Evolutionary conservation across 148 eudicot species (phyloP), one percentile per base, ranked within the genome.

Genomic region (Drosera capensis): DNA sequence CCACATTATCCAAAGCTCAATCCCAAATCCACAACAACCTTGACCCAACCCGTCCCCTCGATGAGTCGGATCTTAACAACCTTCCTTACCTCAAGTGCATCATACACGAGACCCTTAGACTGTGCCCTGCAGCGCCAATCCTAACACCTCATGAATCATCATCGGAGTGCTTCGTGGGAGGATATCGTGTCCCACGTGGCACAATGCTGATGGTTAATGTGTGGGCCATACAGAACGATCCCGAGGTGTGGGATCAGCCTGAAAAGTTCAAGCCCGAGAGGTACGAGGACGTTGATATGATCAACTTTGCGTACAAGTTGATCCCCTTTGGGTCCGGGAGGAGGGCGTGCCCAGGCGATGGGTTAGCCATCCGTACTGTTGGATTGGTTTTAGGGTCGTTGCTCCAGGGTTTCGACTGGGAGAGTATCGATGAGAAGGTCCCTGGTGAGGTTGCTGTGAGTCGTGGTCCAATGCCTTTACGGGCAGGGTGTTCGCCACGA

Each of bases 181-280:
- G 73, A 8, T 72, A 36, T 38, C 20, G 23, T 0, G 29, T 63
- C 12, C 73, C 68, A n/a, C 46, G 43, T 4, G 65, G 73, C 20
- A 68, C 73, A 7, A 53, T 57, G 57, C 43, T 72, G n/a, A 16
- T 60, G 23, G 47, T 59, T 8, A 68, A 67, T 25, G 2, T 64
- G 31, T 67, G 69, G 77, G 72, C 61, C 2, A 56, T 64, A 28
- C 77, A 72, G 4, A 67, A 72, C 31, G 66, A 64, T 35, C 67
- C 75, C 0, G 53, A 53, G 28, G 1, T 45, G 0, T 70, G 70
- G 75, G 43, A 23, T 13, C 57, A 57, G 23, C 64, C 75, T 0
- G 23, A 16, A 1, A 25, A 31, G 39, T 70, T 70, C 30, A 53
- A 25, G 48, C 70, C 72, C 2, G 68, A 74, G 58, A 66, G 80